Evolutionary conservation across 768 basidiomycete genomes (phyloP).

Genomic region (Boletus tylopilopsis): DNA sequence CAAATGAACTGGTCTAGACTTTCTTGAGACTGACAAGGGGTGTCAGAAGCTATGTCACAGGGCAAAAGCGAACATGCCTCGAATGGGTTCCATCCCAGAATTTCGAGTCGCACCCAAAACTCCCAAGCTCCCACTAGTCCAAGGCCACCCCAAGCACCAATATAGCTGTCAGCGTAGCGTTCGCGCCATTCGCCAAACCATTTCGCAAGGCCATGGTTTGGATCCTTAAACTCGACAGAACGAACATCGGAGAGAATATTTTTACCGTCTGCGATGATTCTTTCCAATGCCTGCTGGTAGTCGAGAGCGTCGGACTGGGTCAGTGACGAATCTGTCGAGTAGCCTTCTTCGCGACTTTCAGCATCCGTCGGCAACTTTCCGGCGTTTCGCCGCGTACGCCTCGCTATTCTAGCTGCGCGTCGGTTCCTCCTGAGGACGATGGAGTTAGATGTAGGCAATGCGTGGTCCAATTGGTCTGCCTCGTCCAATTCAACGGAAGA

Average conservation of each 20-base stretch:
- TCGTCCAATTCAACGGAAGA: constrained; percentile 37
- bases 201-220: constrained; percentile 64
- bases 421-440: constrained; percentile 49
- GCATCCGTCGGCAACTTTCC: constrained; percentile 21
- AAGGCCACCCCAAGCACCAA: constrained; percentile 85
- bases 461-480: constrained; percentile 61
- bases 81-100: constrained; percentile 84
- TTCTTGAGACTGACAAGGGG: constrained; percentile 37
- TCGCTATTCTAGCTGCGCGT: constrained; percentile 51
- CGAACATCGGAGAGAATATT: constrained; percentile 76
- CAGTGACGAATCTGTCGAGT: constrained; percentile 80
- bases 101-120: constrained; percentile 88
- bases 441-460: constrained; percentile 44
- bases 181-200: constrained; percentile 72
- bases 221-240: constrained; percentile 82
- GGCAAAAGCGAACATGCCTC: constrained; percentile 45
- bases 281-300: constrained; percentile 58
- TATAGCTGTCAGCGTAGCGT: constrained; percentile 75
- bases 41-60: constrained; percentile 3
- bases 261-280: constrained; percentile 47
- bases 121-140: constrained; percentile 90
- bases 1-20: constrained; percentile 80
- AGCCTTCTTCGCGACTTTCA: constrained; percentile 63
- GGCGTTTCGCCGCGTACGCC: constrained; percentile 46
- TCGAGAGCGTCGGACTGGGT: constrained; percentile 63